Evolutionary conservation across 495 filamentous ascomycete genomes (phyloP).

Genomic region (Trichoderma reesei): DNA sequence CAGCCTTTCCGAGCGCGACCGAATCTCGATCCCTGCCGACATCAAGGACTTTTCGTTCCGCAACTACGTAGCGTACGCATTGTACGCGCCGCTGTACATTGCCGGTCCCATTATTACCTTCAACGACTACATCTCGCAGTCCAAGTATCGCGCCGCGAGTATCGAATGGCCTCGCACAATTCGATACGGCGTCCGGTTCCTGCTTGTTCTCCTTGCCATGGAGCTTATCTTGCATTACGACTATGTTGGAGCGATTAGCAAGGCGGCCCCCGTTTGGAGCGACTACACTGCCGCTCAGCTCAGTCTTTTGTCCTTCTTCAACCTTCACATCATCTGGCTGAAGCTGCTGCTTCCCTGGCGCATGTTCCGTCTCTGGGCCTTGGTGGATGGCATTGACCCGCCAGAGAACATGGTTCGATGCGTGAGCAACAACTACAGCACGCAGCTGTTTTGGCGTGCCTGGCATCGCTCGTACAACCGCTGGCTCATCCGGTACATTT

Average conservation of each 20-base stretch:
- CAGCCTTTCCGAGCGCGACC: slow-evolving; percentile 76
- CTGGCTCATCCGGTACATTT: slow-evolving; percentile 91
- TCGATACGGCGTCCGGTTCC: slow-evolving; percentile 75
- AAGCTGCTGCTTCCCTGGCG: slow-evolving; percentile 96
- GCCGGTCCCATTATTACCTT: slow-evolving; percentile 92
- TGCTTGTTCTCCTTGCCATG: slow-evolving; percentile 75
- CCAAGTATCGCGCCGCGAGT: slow-evolving; percentile 55
- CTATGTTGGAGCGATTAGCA: slow-evolving; percentile 88
- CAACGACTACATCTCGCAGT: slow-evolving; percentile 93
- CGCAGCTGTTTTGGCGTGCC: slow-evolving; percentile 85
- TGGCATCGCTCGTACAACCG: slow-evolving; percentile 95
- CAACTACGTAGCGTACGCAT: slow-evolving; percentile 77
- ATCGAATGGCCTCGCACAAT: slow-evolving; percentile 57
- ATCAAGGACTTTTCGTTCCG: slow-evolving; percentile 61
- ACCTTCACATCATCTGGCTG: slow-evolving; percentile 94
- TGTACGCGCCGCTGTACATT: slow-evolving; percentile 90
- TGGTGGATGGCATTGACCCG: slow-evolving; percentile 84
- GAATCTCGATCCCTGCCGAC: slow-evolving; percentile 64
- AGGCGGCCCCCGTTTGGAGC: slow-evolving; percentile 65
- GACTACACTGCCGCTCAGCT: slow-evolving; percentile 83
- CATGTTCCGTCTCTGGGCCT: slow-evolving; percentile 90
- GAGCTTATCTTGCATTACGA: slow-evolving; percentile 89
- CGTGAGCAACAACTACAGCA: slow-evolving; percentile 89
- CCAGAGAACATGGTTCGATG: slow-evolving; percentile 98
- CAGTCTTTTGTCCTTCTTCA: slow-evolving; percentile 88